A percentile compares a stretch with the other conserved stretches of the same genome.
These are phyloP conservation scores for Crotalaria pallida DNA, from an alignment of 306 rosid species.

Conservation along the genomic window DNA sequence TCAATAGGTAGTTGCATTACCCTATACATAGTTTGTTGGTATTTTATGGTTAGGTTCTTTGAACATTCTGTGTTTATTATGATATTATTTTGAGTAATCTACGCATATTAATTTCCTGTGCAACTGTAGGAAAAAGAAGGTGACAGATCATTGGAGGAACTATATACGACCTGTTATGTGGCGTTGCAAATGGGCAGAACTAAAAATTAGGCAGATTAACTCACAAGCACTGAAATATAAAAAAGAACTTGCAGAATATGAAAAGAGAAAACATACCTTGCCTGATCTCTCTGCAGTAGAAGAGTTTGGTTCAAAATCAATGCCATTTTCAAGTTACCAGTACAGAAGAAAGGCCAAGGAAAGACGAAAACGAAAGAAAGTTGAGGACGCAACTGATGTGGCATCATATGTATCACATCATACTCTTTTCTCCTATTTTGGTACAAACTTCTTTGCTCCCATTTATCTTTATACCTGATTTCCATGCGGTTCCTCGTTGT, in stretches of 20 bases:
- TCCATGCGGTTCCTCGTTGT: slow-evolving; percentile 16
- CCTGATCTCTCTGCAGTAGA: slow-evolving; percentile 31
- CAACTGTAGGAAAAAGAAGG: slow-evolving; percentile 61
- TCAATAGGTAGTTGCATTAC: not conserved
- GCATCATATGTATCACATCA: slow-evolving; percentile 72
- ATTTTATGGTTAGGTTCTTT: not conserved
- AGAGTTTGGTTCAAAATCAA: slow-evolving; percentile 60
- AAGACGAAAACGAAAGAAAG: slow-evolving; percentile 76
- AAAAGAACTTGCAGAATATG: slow-evolving; percentile 51
- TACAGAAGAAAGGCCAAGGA: slow-evolving; percentile 35
- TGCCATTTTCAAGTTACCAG: slow-evolving; percentile 46
- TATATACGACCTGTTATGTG: slow-evolving; percentile 77
- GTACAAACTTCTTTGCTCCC: slow-evolving; percentile 38
- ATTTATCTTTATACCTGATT: slow-evolving; percentile 23
- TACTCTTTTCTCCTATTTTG: slow-evolving; percentile 67
- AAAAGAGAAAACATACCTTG: slow-evolving; percentile 41
- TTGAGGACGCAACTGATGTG: slow-evolving; percentile 62
- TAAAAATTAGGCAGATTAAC: slow-evolving; percentile 66
- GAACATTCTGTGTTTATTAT: not conserved
- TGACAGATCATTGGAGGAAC: slow-evolving; percentile 85
- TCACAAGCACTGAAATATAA: slow-evolving; percentile 54
- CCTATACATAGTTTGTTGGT: not conserved
- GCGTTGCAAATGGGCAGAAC: slow-evolving; percentile 90
- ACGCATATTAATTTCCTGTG: slow-evolving; percentile 18
- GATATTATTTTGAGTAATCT: not conserved